phyloP scores from a whole-genome alignment of 768 basidiomycete genomes.

The Boletus rubescentipes region DNA sequence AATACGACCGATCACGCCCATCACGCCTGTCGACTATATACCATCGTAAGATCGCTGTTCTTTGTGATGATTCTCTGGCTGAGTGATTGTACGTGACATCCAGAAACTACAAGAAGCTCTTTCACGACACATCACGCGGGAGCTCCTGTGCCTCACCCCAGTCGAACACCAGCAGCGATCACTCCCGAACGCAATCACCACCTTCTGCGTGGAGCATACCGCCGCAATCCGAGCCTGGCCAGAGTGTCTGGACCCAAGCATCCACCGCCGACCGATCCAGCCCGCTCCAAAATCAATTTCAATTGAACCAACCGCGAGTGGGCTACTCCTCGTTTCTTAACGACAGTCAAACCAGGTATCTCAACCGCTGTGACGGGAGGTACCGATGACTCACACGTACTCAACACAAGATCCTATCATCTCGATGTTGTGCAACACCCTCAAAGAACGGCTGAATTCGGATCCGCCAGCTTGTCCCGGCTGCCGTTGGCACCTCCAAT shows the following conservation, averaged over 20 bases:
- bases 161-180: slow-evolving; percentile 41
- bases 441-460: slow-evolving; percentile 78
- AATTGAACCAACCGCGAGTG: slow-evolving; percentile 49
- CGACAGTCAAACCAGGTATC: slow-evolving; percentile 54
- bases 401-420: slow-evolving; percentile 58
- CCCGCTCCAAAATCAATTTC: slow-evolving; percentile 36
- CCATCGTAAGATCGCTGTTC: slow-evolving; percentile 29
- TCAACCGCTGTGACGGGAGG: slow-evolving; percentile 13
- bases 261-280: slow-evolving; percentile 32
- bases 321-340: slow-evolving; percentile 59
- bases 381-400: slow-evolving; percentile 17
- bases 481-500: slow-evolving; percentile 83
- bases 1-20: slow-evolving; percentile 36
- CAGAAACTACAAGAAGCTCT: slow-evolving; percentile 34
- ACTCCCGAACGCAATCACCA: slow-evolving; percentile 48
- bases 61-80: slow-evolving; percentile 8
- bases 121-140: slow-evolving; percentile 33
- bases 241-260: slow-evolving; percentile 29
- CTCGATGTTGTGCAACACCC: slow-evolving; percentile 89
- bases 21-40: slow-evolving; percentile 35
- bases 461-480: slow-evolving; percentile 68
- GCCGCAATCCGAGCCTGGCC: slow-evolving; percentile 34
- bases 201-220: slow-evolving; percentile 43
- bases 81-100: slow-evolving; percentile 5
- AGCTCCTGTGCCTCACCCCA: slow-evolving; percentile 30